phyloP scores from a whole-genome alignment of 2,329 filamentous ascomycete species.

The Boeremia exigua region DNA sequence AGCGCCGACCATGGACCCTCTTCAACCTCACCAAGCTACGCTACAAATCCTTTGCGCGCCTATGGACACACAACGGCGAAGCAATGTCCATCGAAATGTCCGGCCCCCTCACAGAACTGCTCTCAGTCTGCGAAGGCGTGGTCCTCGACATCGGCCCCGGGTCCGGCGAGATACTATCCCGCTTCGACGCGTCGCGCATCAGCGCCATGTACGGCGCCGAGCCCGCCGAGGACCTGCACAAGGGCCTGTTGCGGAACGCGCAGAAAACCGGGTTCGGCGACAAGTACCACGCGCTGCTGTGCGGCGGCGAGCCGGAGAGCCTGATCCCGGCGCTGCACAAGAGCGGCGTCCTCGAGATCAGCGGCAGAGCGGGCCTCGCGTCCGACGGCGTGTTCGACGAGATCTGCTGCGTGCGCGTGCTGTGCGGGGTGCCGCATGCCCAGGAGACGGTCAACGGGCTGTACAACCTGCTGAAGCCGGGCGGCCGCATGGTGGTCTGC shows the following conservation, averaged over 20 bases:
- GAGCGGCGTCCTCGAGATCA: conserved; percentile 47
- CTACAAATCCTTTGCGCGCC: conserved; percentile 42
- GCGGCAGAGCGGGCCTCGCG: conserved; percentile 28
- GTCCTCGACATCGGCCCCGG: conserved; percentile 57
- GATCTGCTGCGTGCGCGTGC: conserved; percentile 60
- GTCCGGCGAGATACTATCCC: conserved; percentile 57
- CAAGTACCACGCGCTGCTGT: conserved; percentile 58
- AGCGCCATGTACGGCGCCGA: conserved; percentile 61
- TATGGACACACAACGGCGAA: conserved; percentile 45
- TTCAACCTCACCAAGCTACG: conserved; percentile 40
- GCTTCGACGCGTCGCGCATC: conserved; percentile 53
- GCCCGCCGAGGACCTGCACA: conserved; percentile 57
- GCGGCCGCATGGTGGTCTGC: conserved; percentile 61
- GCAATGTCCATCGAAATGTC: conserved; percentile 48
- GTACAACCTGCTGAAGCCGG: conserved; percentile 60
- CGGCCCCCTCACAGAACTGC: conserved; percentile 34
- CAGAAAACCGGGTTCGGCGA: conserved; percentile 49
- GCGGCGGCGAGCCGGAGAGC: conserved; percentile 55
- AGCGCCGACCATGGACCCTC: conserved; percentile 35
- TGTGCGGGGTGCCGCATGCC: conserved; percentile 61
- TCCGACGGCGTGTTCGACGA: conserved; percentile 59
- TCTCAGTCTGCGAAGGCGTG: conserved; percentile 37
- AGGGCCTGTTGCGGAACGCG: conserved; percentile 51
- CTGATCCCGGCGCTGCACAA: conserved; percentile 54
- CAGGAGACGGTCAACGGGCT: conserved; percentile 54